Conservation (phyloP, 73 alveolate species). For the Uronychia binucleata region DNA sequence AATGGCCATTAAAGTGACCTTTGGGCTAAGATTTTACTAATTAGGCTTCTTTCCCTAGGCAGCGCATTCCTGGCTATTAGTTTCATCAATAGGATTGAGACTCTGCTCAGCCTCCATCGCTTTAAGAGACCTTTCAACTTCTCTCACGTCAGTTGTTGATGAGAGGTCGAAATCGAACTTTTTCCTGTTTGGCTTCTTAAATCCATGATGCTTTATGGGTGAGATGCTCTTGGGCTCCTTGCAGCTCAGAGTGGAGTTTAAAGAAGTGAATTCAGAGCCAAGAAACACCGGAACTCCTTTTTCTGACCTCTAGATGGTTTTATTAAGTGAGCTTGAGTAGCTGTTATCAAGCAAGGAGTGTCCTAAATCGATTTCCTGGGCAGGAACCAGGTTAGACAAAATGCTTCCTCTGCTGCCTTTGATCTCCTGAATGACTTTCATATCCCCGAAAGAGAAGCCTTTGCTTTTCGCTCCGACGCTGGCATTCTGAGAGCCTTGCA, state of each 20-base stretch:
- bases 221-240: not conserved
- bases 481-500: not conserved
- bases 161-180: not conserved
- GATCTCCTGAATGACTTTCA: not conserved
- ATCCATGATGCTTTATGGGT: not conserved
- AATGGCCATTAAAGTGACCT: not conserved
- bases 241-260: not conserved
- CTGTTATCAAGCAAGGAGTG: not conserved
- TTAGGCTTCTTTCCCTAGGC: no score
- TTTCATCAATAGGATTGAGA: not conserved
- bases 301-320: not conserved
- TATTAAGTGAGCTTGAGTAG: not conserved
- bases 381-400: not conserved
- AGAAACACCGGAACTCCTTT: not conserved
- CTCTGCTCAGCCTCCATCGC: not conserved
- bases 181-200: not conserved
- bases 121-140: not conserved
- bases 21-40: not conserved
- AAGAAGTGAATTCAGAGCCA: not conserved
- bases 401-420: not conserved
- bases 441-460: no score
- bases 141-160: not conserved
- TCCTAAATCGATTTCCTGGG: not conserved
- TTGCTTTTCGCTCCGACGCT: not conserved
- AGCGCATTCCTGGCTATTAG: no score